Evolutionary conservation across 108 stramenopile genomes (phyloP).

Genomic region (Cylindrotheca fusiformis): DNA sequence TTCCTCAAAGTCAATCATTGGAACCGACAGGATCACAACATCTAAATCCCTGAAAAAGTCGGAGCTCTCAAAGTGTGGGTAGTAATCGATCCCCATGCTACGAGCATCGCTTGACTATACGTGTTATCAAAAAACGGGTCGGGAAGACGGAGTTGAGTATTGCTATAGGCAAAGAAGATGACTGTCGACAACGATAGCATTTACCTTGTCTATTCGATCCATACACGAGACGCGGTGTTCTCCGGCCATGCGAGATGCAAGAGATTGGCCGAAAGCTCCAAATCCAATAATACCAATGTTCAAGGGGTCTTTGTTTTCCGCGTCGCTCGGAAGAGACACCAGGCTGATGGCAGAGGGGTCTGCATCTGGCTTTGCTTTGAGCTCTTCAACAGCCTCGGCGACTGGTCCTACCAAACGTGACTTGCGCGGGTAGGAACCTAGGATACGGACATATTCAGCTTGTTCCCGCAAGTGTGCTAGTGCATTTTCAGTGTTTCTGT

Average conservation of each 20-base stretch:
- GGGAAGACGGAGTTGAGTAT: no score
- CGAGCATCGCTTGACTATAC: constrained; percentile 67
- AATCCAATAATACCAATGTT: constrained; percentile 96
- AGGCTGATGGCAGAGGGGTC: constrained; percentile 27
- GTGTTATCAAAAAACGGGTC: not conserved
- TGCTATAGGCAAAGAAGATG: not conserved
- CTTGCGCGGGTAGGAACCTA: constrained; percentile 85
- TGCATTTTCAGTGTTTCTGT: constrained; percentile 77
- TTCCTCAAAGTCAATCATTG: constrained; percentile 79
- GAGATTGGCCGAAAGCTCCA: constrained; percentile 92
- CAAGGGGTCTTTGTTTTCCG: constrained; percentile 51
- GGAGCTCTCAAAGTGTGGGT: constrained; percentile 61
- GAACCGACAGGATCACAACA: constrained; percentile 76
- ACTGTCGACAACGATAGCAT: no score
- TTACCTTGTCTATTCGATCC: constrained; percentile 60
- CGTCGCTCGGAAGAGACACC: constrained; percentile 51
- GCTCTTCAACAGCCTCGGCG: constrained; percentile 61
- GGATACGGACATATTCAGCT: constrained; percentile 79
- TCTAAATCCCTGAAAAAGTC: constrained; percentile 69
- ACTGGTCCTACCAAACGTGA: constrained; percentile 84
- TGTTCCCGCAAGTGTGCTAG: constrained; percentile 83
- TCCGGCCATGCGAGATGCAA: constrained; percentile 55
- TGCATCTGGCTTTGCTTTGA: constrained; percentile 47
- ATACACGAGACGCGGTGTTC: constrained; percentile 70
- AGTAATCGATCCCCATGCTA: constrained; percentile 69